Conservation (phyloP, 306 rosid species). For the Prinsepia uniflora region DNA sequence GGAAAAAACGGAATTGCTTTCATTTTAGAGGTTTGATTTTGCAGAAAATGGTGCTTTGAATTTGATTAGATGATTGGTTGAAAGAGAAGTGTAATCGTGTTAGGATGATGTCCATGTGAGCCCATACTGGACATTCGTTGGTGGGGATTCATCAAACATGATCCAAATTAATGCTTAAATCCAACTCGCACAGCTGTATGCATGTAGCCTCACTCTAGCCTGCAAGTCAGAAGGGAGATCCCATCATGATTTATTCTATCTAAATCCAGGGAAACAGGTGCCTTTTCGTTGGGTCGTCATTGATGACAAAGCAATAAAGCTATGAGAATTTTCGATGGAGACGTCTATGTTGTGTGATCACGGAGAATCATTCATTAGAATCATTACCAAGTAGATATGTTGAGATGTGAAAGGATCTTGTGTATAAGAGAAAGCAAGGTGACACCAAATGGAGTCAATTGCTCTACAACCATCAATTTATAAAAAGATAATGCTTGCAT, state of each 20-base stretch:
- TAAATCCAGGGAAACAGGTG: no score
- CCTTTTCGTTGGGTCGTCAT: constrained; percentile 18
- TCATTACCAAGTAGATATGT: no score
- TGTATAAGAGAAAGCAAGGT: no score
- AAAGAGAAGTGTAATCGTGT: background rate
- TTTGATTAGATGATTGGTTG: background rate
- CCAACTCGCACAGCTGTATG: background rate
- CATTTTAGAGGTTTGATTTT: background rate
- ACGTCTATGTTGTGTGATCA: no score
- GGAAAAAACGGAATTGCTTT: no score
- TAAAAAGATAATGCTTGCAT: no score
- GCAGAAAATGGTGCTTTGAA: background rate
- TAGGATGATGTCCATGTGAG: constrained; percentile 6
- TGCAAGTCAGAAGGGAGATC: background rate
- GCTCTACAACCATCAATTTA: no score
- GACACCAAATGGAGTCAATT: no score
- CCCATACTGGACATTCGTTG: background rate
- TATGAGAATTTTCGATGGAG: no score
- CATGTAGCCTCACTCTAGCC: no score
- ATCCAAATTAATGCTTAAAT: background rate
- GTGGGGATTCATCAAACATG: background rate
- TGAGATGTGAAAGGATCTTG: no score
- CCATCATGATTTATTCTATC: constrained; percentile 18
- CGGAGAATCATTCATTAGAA: no score
- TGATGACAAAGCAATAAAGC: constrained; percentile 19